A percentile compares a stretch with the other conserved stretches of the same genome.
Evolutionary conservation across 352 stramenopile genomes (phyloP).

Genomic region (Phytopythium delawarense): DNA sequence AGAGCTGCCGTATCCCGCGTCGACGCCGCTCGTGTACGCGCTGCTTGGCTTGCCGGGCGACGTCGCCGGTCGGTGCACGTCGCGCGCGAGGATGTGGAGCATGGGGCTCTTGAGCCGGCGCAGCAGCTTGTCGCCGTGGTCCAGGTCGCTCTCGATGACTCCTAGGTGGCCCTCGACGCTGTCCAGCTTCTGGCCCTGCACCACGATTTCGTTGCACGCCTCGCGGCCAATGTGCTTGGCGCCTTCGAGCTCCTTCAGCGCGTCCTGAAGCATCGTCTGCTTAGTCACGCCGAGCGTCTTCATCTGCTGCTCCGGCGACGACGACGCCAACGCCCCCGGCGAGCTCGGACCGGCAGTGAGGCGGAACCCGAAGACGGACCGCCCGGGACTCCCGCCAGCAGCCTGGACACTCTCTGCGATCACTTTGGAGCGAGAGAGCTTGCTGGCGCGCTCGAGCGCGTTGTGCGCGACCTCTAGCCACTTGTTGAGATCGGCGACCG

Average conservation of each 20-base stretch:
- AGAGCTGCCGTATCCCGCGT: background rate
- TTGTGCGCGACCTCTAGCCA: constrained; percentile 82
- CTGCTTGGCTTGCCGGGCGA: constrained; percentile 15
- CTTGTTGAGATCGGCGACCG: constrained; percentile 55
- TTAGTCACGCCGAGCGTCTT: constrained; percentile 58
- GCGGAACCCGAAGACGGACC: constrained; percentile 58
- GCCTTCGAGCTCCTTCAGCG: constrained; percentile 66
- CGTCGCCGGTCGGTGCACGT: constrained; percentile 12
- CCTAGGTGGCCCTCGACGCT: constrained; percentile 56
- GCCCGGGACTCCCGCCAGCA: constrained; percentile 31
- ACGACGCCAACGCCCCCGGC: constrained; percentile 11
- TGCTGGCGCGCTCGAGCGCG: constrained; percentile 48
- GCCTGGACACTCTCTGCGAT: constrained; percentile 22
- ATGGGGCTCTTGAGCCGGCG: constrained; percentile 61
- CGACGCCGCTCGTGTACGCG: constrained; percentile 4
- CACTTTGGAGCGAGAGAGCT: constrained; percentile 28
- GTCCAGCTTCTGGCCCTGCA: constrained; percentile 74
- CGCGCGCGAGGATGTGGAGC: constrained; percentile 64
- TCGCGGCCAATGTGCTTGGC: constrained; percentile 66
- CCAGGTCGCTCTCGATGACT: constrained; percentile 56
- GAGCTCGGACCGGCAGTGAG: constrained; percentile 1
- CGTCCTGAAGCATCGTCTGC: constrained; percentile 61
- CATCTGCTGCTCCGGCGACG: constrained; percentile 60
- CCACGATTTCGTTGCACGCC: constrained; percentile 67
- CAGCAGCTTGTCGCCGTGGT: constrained; percentile 74